These are phyloP conservation scores for Acanthamoeba lugdunensis DNA, from an alignment of 208 protist genomes.

Conservation along the genomic window DNA sequence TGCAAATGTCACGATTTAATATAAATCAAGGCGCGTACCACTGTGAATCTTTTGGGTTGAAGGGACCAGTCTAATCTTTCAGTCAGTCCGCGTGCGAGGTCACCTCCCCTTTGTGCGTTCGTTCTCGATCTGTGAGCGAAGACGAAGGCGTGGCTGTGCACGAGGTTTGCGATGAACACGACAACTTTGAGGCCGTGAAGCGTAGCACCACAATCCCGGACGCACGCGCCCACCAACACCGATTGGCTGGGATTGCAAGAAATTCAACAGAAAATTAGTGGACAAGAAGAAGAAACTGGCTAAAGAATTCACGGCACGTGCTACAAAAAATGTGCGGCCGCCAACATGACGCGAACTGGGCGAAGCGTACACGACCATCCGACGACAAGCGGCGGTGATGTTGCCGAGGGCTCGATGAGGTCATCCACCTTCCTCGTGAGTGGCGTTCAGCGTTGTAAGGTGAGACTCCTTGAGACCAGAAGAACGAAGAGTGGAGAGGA, in stretches of 20 bases:
- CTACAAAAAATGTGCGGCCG: background rate
- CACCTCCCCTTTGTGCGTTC: background rate
- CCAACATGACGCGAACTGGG: no score
- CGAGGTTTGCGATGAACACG: background rate
- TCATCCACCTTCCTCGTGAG: no score
- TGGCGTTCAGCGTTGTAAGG: no score
- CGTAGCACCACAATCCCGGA: background rate
- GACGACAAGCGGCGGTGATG: background rate
- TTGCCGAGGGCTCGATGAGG: background rate
- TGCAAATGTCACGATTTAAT: no score
- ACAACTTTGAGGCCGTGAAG: background rate
- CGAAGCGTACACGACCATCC: background rate
- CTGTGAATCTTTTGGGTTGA: no score
- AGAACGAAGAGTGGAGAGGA: background rate
- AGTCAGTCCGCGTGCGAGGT: background rate
- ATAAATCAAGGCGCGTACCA: no score
- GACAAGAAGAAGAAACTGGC: background rate
- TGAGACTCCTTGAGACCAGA: background rate
- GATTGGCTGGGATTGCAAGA: background rate
- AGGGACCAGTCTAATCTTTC: no score
- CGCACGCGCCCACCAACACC: background rate
- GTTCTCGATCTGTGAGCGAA: background rate
- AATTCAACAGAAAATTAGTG: background rate
- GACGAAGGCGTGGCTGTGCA: background rate
- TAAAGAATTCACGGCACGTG: background rate